Conservation (phyloP, 345 rosid genomes). For the Eutrema heterophyllum region DNA sequence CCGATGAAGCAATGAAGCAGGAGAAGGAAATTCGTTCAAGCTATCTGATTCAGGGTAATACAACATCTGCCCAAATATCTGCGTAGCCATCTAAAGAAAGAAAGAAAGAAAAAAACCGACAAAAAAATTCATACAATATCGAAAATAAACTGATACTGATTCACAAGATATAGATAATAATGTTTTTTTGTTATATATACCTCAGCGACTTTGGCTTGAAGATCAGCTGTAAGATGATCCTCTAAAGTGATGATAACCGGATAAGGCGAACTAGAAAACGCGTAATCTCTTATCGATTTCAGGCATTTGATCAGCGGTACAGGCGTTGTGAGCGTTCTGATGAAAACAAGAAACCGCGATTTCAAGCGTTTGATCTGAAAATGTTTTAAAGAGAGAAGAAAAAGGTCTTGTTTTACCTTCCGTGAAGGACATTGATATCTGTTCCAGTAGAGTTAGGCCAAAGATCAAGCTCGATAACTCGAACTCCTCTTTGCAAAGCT, state of each 20-base stretch:
- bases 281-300: slow-evolving; percentile 68
- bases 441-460: slow-evolving; percentile 85
- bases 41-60: slow-evolving; percentile 58
- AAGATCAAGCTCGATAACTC: slow-evolving; percentile 88
- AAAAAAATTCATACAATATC: neutral
- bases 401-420: slow-evolving; percentile 45
- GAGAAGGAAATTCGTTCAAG: slow-evolving; percentile 77
- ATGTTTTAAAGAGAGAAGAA: neutral
- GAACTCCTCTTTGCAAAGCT: slow-evolving; percentile 74
- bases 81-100: slow-evolving; percentile 53
- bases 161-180: neutral
- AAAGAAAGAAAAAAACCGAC: neutral
- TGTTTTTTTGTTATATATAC: slow-evolving; percentile 22
- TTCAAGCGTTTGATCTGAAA: neutral
- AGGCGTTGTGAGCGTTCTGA: slow-evolving; percentile 82
- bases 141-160: neutral
- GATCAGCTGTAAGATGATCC: slow-evolving; percentile 87
- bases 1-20: slow-evolving; percentile 59
- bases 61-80: slow-evolving; percentile 66
- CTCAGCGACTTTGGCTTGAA: slow-evolving; percentile 94
- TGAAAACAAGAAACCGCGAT: neutral
- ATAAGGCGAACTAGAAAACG: slow-evolving; percentile 68
- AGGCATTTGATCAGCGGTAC: slow-evolving; percentile 70
- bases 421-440: slow-evolving; percentile 83
- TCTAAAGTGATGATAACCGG: slow-evolving; percentile 92